Conservation (phyloP, 2,329 filamentous ascomycete genomes). For the Hortaea sp. region DNA sequence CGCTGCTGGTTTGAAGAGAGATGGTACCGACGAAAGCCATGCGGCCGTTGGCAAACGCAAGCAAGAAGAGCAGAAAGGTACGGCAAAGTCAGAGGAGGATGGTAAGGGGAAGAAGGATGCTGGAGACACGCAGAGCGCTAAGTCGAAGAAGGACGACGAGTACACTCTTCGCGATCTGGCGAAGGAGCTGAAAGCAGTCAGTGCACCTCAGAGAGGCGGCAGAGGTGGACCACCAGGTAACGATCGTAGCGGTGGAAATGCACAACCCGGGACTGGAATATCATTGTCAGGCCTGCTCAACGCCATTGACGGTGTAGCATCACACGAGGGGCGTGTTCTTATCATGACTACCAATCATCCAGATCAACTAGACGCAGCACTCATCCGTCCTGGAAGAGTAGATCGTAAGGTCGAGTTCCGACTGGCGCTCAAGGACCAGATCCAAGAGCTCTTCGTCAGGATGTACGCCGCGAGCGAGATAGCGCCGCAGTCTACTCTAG, state of each 20-base stretch:
- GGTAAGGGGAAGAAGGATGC: slow-evolving; percentile 4
- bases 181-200: slow-evolving; percentile 16
- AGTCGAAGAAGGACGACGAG: slow-evolving; percentile 15
- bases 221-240: slow-evolving; percentile 2
- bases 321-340: slow-evolving; percentile 66
- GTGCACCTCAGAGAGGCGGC: slow-evolving; percentile 1
- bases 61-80: slow-evolving; percentile 2
- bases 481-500: background rate
- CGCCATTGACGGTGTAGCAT: slow-evolving; percentile 72
- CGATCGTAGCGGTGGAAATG: slow-evolving; percentile 8
- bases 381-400: slow-evolving; percentile 64
- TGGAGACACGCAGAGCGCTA: slow-evolving; percentile 1
- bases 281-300: slow-evolving; percentile 72
- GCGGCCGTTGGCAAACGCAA: slow-evolving; percentile 5
- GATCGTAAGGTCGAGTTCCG: slow-evolving; percentile 57
- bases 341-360: slow-evolving; percentile 77
- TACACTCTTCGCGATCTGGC: slow-evolving; percentile 21
- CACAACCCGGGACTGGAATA: slow-evolving; percentile 45
- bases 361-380: slow-evolving; percentile 53
- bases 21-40: slow-evolving; percentile 20
- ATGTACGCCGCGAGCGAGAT: slow-evolving; percentile 23
- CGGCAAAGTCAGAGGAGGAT: slow-evolving; percentile 1
- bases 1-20: slow-evolving; percentile 33
- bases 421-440: slow-evolving; percentile 31
- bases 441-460: slow-evolving; percentile 33